A percentile compares a stretch with the other conserved stretches of the same genome.
These are phyloP conservation scores for Halophytophthora batemanensis DNA, from an alignment of 352 stramenopile species.

Conservation along the genomic window DNA sequence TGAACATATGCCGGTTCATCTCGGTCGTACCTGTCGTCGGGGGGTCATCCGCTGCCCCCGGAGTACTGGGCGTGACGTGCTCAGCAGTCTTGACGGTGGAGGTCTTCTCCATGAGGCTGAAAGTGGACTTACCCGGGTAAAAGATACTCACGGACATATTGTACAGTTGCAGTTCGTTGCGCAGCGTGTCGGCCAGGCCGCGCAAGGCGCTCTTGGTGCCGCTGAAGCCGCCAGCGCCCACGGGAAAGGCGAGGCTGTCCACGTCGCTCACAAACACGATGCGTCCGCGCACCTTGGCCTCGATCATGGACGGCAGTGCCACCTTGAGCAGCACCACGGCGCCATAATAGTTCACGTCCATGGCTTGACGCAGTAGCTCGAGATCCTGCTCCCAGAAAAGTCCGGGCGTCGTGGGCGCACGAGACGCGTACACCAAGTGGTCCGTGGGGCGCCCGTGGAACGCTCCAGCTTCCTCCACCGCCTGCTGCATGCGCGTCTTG, in stretches of 20 bases:
- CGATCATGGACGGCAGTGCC: conserved; percentile 58
- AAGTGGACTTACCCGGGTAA: conserved; percentile 76
- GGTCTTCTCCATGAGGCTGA: conserved; percentile 17
- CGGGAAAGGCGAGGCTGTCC: conserved; percentile 47
- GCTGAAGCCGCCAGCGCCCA: conserved; percentile 88
- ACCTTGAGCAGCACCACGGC: conserved; percentile 58
- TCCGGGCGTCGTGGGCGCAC: conserved; percentile 24
- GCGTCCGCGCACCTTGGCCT: conserved; percentile 31
- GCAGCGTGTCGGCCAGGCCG: conserved; percentile 89
- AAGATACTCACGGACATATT: conserved; percentile 82
- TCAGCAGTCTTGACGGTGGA: conserved; percentile 4
- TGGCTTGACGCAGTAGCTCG: conserved; percentile 31
- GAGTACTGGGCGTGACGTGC: conserved; percentile 2
- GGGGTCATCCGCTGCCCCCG: conserved; percentile 7
- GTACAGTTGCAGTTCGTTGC: conserved; percentile 68
- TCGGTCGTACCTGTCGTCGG: conserved; percentile 16
- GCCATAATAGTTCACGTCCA: conserved; percentile 65
- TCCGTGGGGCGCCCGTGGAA: conserved; percentile 60
- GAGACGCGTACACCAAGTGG: conserved; percentile 54
- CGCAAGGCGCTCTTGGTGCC: conserved; percentile 89
- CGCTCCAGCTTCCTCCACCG: conserved; percentile 47
- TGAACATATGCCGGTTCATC: not conserved
- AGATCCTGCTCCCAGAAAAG: conserved; percentile 59
- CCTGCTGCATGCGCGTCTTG: conserved; percentile 26
- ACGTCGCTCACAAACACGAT: conserved; percentile 63